Evolutionary conservation across 805 yeast genomes (phyloP).

Genomic region (Komagataella ulmi): DNA sequence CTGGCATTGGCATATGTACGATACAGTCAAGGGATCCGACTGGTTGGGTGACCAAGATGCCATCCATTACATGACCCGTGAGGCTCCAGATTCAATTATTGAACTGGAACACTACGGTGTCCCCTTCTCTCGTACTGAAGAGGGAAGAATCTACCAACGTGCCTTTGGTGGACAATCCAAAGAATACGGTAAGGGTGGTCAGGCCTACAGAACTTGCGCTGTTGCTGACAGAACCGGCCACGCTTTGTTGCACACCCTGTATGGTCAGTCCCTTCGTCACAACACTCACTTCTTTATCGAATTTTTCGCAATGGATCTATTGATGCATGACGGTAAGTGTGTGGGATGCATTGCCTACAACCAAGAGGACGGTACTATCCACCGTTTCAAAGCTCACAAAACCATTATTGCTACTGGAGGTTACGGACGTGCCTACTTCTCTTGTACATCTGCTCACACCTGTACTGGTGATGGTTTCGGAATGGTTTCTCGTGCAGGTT

Average conservation of each 20-base stretch:
- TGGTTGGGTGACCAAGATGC: constrained; percentile 99
- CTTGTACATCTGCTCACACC: constrained; percentile 98
- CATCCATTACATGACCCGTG: constrained; percentile 97
- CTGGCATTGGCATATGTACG: constrained; percentile 99
- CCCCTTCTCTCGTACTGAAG: constrained; percentile 94
- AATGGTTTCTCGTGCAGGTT: constrained; percentile 97
- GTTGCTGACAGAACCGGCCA: constrained; percentile 99
- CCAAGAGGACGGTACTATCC: constrained; percentile 97
- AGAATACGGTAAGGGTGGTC: constrained; percentile 96
- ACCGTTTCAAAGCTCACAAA: constrained; percentile 93
- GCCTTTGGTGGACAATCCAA: constrained; percentile 97
- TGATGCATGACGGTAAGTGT: constrained; percentile 92
- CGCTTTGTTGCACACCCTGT: constrained; percentile 87
- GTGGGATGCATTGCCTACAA: constrained; percentile 96
- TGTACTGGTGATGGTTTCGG: constrained; percentile 99
- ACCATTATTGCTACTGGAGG: constrained; percentile 98
- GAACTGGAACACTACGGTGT: constrained; percentile 98
- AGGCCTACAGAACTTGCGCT: constrained; percentile 98
- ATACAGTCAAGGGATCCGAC: constrained; percentile 97
- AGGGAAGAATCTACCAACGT: constrained; percentile 95
- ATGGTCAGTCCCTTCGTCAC: constrained; percentile 93
- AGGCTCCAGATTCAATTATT: constrained; percentile 90
- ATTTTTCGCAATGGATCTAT: constrained; percentile 87
- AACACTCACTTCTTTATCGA: constrained; percentile 97
- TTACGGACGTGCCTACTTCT: constrained; percentile 95